Evolutionary conservation across 495 filamentous ascomycete genomes (phyloP).

Genomic region (Hypoxylon crocopeplum): DNA sequence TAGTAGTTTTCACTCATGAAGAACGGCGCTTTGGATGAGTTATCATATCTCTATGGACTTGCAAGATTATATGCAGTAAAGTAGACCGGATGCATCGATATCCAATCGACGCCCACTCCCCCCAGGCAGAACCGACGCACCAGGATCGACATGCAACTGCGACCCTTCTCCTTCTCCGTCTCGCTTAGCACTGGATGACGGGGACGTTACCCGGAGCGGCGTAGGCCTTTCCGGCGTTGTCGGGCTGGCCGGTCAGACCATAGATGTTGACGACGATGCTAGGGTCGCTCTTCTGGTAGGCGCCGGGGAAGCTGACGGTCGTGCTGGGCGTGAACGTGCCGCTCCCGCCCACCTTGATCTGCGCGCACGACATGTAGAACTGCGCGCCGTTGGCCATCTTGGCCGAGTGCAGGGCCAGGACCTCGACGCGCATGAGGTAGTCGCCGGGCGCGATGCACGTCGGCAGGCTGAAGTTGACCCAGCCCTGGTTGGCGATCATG

Average conservation of each 20-base stretch:
- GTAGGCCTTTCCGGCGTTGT: slow-evolving; percentile 55
- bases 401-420: slow-evolving; percentile 60
- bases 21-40: no score
- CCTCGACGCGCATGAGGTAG: slow-evolving; percentile 62
- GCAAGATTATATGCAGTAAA: background rate
- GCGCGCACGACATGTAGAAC: slow-evolving; percentile 63
- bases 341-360: slow-evolving; percentile 59
- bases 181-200: slow-evolving; percentile 48
- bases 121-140: background rate
- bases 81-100: slow-evolving; percentile 5
- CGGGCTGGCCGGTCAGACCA: slow-evolving; percentile 51
- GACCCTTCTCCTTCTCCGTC: background rate
- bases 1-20: no score
- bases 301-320: slow-evolving; percentile 64
- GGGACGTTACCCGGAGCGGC: slow-evolving; percentile 52
- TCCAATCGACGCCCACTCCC: background rate
- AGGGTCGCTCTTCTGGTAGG: slow-evolving; percentile 57
- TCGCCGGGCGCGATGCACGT: slow-evolving; percentile 57
- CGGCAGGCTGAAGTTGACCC: slow-evolving; percentile 56
- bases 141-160: background rate
- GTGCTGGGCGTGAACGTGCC: slow-evolving; percentile 50
- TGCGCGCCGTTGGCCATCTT: slow-evolving; percentile 54
- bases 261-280: slow-evolving; percentile 64
- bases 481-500: slow-evolving; percentile 55
- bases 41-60: slow-evolving; percentile 2